Conservation (phyloP, 75 land plant genomes). For the Cupressus sempervirens region DNA sequence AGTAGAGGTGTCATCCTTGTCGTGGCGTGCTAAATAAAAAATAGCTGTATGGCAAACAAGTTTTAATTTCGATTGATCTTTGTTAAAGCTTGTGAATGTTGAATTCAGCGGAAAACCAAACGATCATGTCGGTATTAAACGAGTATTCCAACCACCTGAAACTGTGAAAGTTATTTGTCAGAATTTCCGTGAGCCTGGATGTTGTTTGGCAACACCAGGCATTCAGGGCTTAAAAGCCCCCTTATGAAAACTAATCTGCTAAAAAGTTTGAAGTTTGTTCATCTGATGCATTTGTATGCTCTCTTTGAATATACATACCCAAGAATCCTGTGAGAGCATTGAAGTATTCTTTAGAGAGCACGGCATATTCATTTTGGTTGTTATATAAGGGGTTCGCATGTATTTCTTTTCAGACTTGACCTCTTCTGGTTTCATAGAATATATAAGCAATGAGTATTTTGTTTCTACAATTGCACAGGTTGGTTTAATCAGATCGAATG, state of each 20-base stretch:
- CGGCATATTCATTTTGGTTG: neutral
- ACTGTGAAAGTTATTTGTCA: no score
- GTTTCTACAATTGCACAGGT: conserved; percentile 65
- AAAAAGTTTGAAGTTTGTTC: neutral
- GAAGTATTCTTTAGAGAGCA: neutral
- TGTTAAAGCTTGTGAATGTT: neutral
- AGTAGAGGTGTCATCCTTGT: no score
- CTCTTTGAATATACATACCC: neutral
- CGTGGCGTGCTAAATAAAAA: no score
- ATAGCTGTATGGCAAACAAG: neutral
- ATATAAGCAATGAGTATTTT: neutral
- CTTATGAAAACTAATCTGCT: no score
- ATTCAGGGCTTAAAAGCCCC: no score
- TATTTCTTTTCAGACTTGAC: neutral
- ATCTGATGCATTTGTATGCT: neutral
- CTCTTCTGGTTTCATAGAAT: neutral
- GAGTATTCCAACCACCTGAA: no score
- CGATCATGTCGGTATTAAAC: no score
- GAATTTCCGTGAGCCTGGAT: no score
- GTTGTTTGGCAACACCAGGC: no score
- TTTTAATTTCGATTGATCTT: neutral
- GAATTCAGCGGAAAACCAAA: neutral
- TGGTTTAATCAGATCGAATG: conserved; percentile 60
- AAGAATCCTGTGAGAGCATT: neutral
- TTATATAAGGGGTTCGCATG: neutral